Conservation (phyloP, 2,329 filamentous ascomycete genomes). For the Claviceps humidiphila region DNA sequence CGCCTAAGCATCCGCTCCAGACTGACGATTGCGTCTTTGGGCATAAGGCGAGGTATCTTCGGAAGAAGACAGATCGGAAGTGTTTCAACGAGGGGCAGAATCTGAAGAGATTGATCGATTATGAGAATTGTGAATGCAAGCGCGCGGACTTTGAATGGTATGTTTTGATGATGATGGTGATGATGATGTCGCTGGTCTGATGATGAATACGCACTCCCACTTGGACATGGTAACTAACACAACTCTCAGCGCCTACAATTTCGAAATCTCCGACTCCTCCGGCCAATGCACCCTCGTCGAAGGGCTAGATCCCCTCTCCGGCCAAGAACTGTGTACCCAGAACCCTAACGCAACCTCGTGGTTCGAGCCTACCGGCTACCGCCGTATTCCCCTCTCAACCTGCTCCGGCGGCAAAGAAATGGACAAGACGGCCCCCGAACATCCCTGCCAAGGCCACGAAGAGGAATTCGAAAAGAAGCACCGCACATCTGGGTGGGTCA, state of each 20-base stretch:
- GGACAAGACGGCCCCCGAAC: slow-evolving; percentile 46
- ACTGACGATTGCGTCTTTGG: slow-evolving; percentile 81
- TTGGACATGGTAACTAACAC: neutral
- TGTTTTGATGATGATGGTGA: neutral
- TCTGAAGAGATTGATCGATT: slow-evolving; percentile 57
- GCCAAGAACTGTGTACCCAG: slow-evolving; percentile 36
- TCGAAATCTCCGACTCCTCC: slow-evolving; percentile 58
- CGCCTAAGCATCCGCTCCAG: slow-evolving; percentile 68
- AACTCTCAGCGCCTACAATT: slow-evolving; percentile 72
- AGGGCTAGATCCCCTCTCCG: slow-evolving; percentile 50
- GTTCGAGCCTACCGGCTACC: slow-evolving; percentile 77
- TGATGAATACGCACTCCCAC: too few species aligned
- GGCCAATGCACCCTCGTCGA: slow-evolving; percentile 65
- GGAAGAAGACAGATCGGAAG: slow-evolving; percentile 65
- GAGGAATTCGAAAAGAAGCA: slow-evolving; percentile 65
- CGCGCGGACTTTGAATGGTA: slow-evolving; percentile 87
- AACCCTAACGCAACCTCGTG: slow-evolving; percentile 63
- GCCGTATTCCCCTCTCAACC: slow-evolving; percentile 78
- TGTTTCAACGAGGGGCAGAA: slow-evolving; percentile 70
- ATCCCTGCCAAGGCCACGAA: slow-evolving; percentile 64
- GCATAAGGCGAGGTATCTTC: slow-evolving; percentile 76
- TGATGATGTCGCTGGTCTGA: neutral
- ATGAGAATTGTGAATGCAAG: slow-evolving; percentile 71
- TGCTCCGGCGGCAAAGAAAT: slow-evolving; percentile 64
- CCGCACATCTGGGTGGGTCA: slow-evolving; percentile 53